phyloP scores from a whole-genome alignment of 106 monocot species.

The Apostasia ramifera region DNA sequence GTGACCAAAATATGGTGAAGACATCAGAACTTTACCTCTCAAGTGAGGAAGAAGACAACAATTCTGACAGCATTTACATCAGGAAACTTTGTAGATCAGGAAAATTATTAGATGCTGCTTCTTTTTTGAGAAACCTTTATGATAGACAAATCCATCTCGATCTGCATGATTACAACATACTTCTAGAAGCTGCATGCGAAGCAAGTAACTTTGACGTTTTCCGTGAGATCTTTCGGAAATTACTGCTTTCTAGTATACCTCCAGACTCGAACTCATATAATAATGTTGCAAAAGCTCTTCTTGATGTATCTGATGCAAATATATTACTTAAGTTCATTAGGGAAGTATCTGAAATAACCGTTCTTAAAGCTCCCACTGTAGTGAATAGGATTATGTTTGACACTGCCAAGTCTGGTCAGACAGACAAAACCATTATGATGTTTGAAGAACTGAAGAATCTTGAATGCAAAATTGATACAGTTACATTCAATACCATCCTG shows the following conservation, averaged over 20 bases:
- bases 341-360: constrained; percentile 42
- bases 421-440: constrained; percentile 35
- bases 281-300: constrained; percentile 42
- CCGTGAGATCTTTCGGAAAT: constrained; percentile 47
- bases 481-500: constrained; percentile 69
- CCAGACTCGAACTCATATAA: constrained; percentile 54
- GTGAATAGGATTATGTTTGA: constrained; percentile 61
- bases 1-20: constrained; percentile 12
- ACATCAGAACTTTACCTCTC: constrained; percentile 16
- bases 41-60: constrained; percentile 7
- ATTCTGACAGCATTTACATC: constrained; percentile 21
- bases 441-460: constrained; percentile 54
- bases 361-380: constrained; percentile 37
- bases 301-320: constrained; percentile 22
- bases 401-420: constrained; percentile 40
- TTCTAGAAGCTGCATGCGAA: constrained; percentile 37
- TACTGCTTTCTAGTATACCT: constrained; percentile 38
- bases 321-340: constrained; percentile 34
- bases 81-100: constrained; percentile 43
- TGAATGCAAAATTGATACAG: constrained; percentile 30
- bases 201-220: constrained; percentile 31
- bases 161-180: constrained; percentile 31
- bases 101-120: constrained; percentile 25
- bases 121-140: constrained; percentile 28
- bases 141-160: constrained; percentile 19